Evolutionary conservation across 2,329 filamentous ascomycete species (phyloP).

Genomic region (Monosporascus sp.): DNA sequence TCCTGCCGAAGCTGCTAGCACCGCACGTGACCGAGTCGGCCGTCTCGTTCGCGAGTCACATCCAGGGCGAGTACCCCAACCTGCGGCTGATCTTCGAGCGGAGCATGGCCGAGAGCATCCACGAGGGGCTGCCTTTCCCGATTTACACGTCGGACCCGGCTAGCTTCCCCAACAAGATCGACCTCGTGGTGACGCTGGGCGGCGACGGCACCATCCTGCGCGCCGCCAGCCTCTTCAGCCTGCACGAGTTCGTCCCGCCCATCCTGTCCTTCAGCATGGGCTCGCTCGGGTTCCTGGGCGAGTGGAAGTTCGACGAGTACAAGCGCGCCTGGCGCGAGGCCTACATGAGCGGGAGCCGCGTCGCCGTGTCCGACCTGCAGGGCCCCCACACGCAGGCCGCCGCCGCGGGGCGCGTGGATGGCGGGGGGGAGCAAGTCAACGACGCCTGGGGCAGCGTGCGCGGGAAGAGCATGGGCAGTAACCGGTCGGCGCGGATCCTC

Average conservation of each 20-base stretch:
- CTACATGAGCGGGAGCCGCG: conserved; percentile 69
- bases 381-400: conserved; percentile 36
- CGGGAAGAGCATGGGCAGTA: conserved; percentile 75
- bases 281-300: conserved; percentile 86
- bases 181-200: conserved; percentile 83
- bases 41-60: conserved; percentile 60
- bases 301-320: conserved; percentile 93
- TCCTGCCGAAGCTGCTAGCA: conserved; percentile 55
- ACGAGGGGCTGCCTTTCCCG: conserved; percentile 66
- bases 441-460: conserved; percentile 65
- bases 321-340: conserved; percentile 89
- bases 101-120: conserved; percentile 65
- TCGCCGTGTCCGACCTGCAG: conserved; percentile 40
- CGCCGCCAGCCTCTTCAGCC: conserved; percentile 81
- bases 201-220: conserved; percentile 89
- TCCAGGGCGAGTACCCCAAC: conserved; percentile 72
- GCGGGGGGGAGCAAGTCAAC: conserved; percentile 18
- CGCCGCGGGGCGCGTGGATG: conserved; percentile 19
- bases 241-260: conserved; percentile 75
- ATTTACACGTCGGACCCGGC: conserved; percentile 55
- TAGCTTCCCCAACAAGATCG: conserved; percentile 71
- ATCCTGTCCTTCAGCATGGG: conserved; percentile 97
- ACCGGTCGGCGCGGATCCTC: conserved; percentile 72
- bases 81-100: conserved; percentile 81
- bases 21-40: conserved; percentile 48